Conservation (phyloP, 176 grass and related monocot species). For the Oryza coarctata region DNA sequence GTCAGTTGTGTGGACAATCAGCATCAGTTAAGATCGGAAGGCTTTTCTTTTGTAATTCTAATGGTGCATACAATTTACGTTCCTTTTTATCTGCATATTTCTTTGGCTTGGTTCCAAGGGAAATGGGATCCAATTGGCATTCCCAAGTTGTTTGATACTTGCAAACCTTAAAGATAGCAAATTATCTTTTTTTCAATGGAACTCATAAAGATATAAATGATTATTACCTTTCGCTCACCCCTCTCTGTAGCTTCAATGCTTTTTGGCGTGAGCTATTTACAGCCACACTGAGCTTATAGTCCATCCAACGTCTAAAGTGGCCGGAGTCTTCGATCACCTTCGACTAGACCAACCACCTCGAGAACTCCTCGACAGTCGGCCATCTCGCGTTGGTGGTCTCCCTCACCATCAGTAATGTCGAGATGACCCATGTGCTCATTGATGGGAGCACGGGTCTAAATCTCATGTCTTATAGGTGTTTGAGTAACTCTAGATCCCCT, state of each 20-base stretch:
- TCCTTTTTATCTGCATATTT: not conserved
- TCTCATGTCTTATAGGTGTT: too few relatives aligned
- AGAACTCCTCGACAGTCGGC: too few relatives aligned
- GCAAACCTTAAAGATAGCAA: not conserved
- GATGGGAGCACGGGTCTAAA: too few relatives aligned
- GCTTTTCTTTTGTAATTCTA: not conserved
- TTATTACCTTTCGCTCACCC: not conserved
- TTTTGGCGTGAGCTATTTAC: too few relatives aligned
- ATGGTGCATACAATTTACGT: not conserved
- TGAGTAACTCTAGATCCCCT: too few relatives aligned
- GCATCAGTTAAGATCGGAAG: not conserved
- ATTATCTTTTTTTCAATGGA: not conserved
- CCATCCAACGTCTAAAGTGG: too few relatives aligned
- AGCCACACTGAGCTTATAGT: too few relatives aligned
- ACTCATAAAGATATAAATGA: not conserved
- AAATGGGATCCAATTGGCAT: constrained; percentile 11
- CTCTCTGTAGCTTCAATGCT: not conserved
- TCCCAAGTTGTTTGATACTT: not conserved
- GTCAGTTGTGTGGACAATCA: not conserved
- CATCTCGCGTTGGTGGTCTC: too few relatives aligned
- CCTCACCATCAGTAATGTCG: too few relatives aligned
- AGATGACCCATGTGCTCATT: too few relatives aligned
- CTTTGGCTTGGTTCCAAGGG: not conserved
- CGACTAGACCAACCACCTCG: too few relatives aligned
- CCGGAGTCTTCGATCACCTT: too few relatives aligned